Base-by-base conservation (phyloP, 139 green algal genomes). In the Spirogloea muscicola region DNA sequence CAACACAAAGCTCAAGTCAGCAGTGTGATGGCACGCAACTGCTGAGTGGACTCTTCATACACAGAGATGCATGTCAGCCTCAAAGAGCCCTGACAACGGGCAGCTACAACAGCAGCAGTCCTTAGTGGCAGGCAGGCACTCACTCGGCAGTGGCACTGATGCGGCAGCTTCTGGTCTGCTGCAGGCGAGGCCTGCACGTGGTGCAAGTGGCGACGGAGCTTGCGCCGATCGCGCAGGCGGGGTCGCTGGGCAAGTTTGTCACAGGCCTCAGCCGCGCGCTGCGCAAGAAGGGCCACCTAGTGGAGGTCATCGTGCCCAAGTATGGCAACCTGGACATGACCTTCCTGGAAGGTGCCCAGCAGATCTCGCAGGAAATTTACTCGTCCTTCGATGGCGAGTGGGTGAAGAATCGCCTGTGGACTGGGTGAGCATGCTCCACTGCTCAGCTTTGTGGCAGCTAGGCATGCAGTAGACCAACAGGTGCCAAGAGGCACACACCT, bases 241-340 rank as follows among this genome's bases (percentile, higher is more conserved):
- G 60, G 5, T 55, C 60, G 1, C 60, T 69, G 34, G 57, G 25
- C 57, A 64, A 33, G 57, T 70, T 27, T 33, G 31, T 77, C 33
- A 34, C 37, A 36, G 69, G 69, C 38, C 69, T 77, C 21, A 70
- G 55, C 31, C 0, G 52, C 10, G 69, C 69, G 2, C 29, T 80
- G 31, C 13, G 60, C 27, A 27, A 42, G 27, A 80, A 80, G 42
- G 72, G 72, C 39, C 59, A 80, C 39, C 6, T 65, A 16, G 72
- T 80, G 42, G 72, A 80, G 60, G 60, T 80, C 5, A 44, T 80
- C 33, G 16, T 80, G 58, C 72, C 72, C 0, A 76, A 58, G 72
- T 78, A 37, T 40, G 70, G 33, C 55, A 61, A 13, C 5, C 38
- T 77, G 69, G 69, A 77, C 33, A 74, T 34, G 31, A 58, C 25